Conservation (phyloP, 2,329 filamentous ascomycete species). For the Cladosporium phlei region DNA sequence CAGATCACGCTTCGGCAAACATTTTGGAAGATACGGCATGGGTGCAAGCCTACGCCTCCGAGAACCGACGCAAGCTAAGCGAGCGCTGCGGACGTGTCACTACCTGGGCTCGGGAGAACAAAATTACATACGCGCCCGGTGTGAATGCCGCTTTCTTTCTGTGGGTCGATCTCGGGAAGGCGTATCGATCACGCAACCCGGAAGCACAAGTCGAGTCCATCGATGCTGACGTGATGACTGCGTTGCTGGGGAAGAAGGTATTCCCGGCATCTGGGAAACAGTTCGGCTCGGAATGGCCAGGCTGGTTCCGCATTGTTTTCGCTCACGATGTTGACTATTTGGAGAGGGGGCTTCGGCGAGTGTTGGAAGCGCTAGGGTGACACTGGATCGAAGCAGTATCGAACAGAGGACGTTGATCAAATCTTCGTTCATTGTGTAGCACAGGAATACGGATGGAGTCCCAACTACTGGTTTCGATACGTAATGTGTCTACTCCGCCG, state of each 20-base stretch:
- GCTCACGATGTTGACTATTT: too few relatives aligned
- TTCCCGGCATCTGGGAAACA: neutral
- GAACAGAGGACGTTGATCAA: too few relatives aligned
- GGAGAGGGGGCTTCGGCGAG: too few relatives aligned
- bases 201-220: neutral
- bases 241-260: neutral
- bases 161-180: neutral
- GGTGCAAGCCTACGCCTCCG: neutral
- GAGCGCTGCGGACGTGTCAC: neutral
- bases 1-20: neutral
- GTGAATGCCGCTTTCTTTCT: neutral
- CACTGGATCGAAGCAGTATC: too few relatives aligned
- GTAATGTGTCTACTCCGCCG: too few relatives aligned
- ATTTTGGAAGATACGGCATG: neutral
- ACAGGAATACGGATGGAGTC: too few relatives aligned
- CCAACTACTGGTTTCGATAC: too few relatives aligned
- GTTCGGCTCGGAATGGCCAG: neutral
- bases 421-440: too few relatives aligned
- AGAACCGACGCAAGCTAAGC: neutral
- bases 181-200: neutral
- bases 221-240: neutral
- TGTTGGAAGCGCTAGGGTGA: too few relatives aligned
- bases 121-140: neutral
- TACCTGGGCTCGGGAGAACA: neutral
- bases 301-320: neutral